Base-by-base conservation (phyloP, 2,329 filamentous ascomycete genomes). In the Volutella citrinella region DNA sequence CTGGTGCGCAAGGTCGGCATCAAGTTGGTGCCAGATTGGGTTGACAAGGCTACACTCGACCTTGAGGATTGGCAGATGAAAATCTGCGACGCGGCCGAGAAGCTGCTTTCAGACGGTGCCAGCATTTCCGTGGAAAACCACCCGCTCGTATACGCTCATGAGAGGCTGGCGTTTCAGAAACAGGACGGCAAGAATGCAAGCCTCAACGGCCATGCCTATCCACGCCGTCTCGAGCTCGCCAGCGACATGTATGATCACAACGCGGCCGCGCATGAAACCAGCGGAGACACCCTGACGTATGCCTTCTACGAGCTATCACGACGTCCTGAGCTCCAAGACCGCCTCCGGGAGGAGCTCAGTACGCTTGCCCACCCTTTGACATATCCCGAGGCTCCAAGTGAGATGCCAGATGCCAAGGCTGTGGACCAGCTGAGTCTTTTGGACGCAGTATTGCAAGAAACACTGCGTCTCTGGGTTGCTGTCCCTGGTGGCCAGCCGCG, bases 241-340 rank as follows among this genome's bases (percentile, higher is more conserved):
- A 28, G 29, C 17, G 35, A 37, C 15, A 37, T 37, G 35, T 37
- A 32, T 13, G 30, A 32, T 6, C 30, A 32, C 20, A 37, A 37
- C 13, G 29, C 35, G 5, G 35, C 35, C 19, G 29, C 35, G 3
- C 35, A 37, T 12, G 35, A 37, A 29, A 32, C 29, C 2, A 32
- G 35, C 9, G 35, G 29, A 12, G 24, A 28, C 17, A 32, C 35
- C 6, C 24, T 37, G 19, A 37, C 35, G 2, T 37, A 32, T 17
- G 19, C 29, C 7, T 32, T 32, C 16, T 37, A 33, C 15, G 35
- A 37, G 19, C 24, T 37, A 10, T 32, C 29, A 18, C 30, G 30
- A 9, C 15, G 30, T 28, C 30, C 35, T 5, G 24, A 33, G 2
- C n/a, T 29, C 12, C 35, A 37, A 15, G 35, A 33, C 10, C 25